Conservation (phyloP, 176 grass and related monocot genomes). For the Lolium rigidum region DNA sequence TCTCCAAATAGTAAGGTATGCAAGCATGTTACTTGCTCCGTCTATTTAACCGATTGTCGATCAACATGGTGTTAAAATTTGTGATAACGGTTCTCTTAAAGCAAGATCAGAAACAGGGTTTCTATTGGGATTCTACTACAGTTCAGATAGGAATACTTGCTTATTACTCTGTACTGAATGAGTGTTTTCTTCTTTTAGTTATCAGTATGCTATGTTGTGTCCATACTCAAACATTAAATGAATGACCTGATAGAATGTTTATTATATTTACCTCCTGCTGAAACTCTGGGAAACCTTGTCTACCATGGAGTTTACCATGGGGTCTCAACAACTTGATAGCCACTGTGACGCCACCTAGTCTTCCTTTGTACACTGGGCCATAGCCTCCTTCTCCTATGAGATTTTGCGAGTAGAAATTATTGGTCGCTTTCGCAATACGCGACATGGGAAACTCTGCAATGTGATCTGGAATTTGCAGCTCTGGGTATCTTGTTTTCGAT, state of each 20-base stretch:
- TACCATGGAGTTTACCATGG: slow-evolving; percentile 22
- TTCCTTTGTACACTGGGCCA: slow-evolving; percentile 56
- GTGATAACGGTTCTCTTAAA: not conserved
- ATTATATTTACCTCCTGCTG: slow-evolving; percentile 56
- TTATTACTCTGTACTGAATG: not conserved
- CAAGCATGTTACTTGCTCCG: not conserved
- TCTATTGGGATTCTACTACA: not conserved
- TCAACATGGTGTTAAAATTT: not conserved
- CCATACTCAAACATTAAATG: not conserved
- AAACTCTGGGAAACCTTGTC: slow-evolving; percentile 52
- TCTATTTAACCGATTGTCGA: no score
- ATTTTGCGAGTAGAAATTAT: slow-evolving; percentile 47
- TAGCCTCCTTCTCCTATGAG: slow-evolving; percentile 62
- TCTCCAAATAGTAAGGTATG: not conserved
- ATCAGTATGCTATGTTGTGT: not conserved
- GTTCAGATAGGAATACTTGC: not conserved
- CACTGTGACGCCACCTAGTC: slow-evolving; percentile 27
- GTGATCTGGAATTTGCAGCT: slow-evolving; percentile 40
- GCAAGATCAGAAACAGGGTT: not conserved
- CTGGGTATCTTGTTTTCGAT: slow-evolving; percentile 35
- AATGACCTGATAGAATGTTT: not conserved
- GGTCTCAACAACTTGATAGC: slow-evolving; percentile 67
- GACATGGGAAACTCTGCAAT: slow-evolving; percentile 34
- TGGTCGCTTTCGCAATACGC: slow-evolving; percentile 37
- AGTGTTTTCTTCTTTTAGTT: not conserved